These are phyloP conservation scores for Phalaenopsis hybrid DNA, from an alignment of 116 monocot species.

Conservation along the genomic window DNA sequence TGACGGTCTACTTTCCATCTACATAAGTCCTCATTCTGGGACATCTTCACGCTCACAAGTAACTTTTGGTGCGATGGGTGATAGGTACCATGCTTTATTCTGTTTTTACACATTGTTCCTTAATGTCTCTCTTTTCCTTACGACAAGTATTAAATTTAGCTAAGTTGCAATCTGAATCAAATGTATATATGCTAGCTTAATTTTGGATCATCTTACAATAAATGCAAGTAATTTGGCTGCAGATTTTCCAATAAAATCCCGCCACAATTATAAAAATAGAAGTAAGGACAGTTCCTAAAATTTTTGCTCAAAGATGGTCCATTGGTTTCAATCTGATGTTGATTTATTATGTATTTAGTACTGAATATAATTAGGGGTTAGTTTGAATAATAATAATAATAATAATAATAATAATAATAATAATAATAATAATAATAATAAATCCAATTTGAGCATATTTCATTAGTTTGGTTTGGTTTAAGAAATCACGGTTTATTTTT, in stretches of 20 bases:
- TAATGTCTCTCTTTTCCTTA: background rate
- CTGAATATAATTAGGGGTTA: too few species aligned
- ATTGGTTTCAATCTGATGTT: background rate
- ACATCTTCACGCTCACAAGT: constrained; percentile 51
- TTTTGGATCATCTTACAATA: background rate
- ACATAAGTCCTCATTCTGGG: constrained; percentile 70
- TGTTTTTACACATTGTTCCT: background rate
- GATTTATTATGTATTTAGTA: background rate
- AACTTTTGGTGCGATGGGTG: constrained; percentile 97
- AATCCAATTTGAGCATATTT: too few species aligned
- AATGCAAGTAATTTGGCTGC: too few species aligned
- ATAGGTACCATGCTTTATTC: constrained; percentile 36
- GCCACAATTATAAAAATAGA: too few species aligned
- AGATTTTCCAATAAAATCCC: too few species aligned
- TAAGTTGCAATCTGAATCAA: too few species aligned
- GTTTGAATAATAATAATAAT: too few species aligned
- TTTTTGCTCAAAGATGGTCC: background rate
- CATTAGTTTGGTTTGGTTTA: too few species aligned
- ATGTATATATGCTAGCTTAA: background rate
- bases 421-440: too few species aligned
- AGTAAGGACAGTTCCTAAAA: background rate
- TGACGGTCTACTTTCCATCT: constrained; percentile 84
- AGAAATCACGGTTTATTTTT: too few species aligned
- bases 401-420: too few species aligned
- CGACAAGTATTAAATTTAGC: background rate